Evolutionary conservation across 23 red algal species (phyloP), one percentile per base, ranked within the genome.

Genomic region (Gracilaria domingensis): DNA sequence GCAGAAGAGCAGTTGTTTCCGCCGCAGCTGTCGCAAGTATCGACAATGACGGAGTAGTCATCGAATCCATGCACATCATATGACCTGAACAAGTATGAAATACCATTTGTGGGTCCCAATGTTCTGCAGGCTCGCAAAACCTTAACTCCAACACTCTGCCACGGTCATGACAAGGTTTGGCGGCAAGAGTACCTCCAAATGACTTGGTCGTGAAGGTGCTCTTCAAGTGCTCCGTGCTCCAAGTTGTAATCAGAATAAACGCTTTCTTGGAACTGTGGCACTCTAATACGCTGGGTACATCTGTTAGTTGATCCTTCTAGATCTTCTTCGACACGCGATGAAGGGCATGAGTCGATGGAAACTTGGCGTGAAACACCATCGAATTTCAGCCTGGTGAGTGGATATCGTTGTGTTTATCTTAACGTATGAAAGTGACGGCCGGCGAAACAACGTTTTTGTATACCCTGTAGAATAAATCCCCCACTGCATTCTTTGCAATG

Each of bases 51-150:
- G 72, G 72, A 42, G 23, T 77, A 12, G 8, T 25, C 21, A 28
- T 77, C 30, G 72, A 77, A 1, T 49, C 72, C 42, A 12, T 77
- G 45, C 72, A 77, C 50, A 35, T 26, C 45, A 42, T 51, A n/a
- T 14, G n/a, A n/a, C 23, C 8, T 77, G 72, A 77, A 18, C 13
- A 55, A 18, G 9, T 2, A 55, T 16, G 17, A 18, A 18, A 1
- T 55, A 7, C 9, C 2, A 20, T 2, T 18, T 14, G 13, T 8
- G 18, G 51, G 11, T 16, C 1, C 12, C 45, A 5, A 8, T 12
- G 12, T 48, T 48, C 45, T 48, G 45, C 9, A 18, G 17, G 51
- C 2, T 55, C 13, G 1, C 51, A 55, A 2, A 18, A 14, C 18
- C 17, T 2, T 18, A 55, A 55, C 51, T 55, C 51, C 51, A 55